Evolutionary conservation across 108 stramenopile species (phyloP), one percentile per base, ranked within the genome.

Genomic region (Nitzschia sp.): DNA sequence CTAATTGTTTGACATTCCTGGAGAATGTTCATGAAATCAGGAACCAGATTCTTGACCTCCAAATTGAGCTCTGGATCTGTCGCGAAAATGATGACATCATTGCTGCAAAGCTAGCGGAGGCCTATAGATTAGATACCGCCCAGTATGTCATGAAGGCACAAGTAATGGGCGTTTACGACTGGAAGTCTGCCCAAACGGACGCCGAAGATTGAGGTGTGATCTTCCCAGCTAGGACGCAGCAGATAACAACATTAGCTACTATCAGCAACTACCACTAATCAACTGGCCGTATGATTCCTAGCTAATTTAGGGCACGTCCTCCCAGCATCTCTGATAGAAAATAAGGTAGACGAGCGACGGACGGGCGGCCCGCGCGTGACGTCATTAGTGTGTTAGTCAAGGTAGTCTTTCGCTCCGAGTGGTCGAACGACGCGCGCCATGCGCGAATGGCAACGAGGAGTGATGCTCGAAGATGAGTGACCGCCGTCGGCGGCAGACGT

Each of bases 21-120:
- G 17, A 33, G 4, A 59, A 33, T 18, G 13, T 8, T 6, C 32
- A 59, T 34, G 30, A 31, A 17, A 59, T 59, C 15, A 59, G 23
- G 26, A 32, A 29, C 32, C 32, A 29, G 31, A 21, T 59, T 27
- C 35, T 59, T 30, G 58, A 59, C 21, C n/a, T n/a, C 15, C 58
- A 59, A 59, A 33, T 59, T 13, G 58, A 59, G 18, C 18, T 59
- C 18, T 59, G 58, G 58, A 33, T 30, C 29, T 13, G 33, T 18
- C n/a, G n/a, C n/a, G n/a, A n/a, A n/a, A 27, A 27, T 32, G 9
- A 33, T 18, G 13, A n/a, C n/a, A 27, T 34, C 58, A 29, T 19
- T 32, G 15, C 11, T 27, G 27, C 2, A 17, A 17, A 27, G 13
- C 33, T 59, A 1, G 58, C 58, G 1, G 58, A 31, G 18, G 15